A percentile compares a stretch with the other conserved stretches of the same genome.
Evolutionary conservation across 2,329 filamentous ascomycete species (phyloP).

Genomic region (Aspergillus cejpii): DNA sequence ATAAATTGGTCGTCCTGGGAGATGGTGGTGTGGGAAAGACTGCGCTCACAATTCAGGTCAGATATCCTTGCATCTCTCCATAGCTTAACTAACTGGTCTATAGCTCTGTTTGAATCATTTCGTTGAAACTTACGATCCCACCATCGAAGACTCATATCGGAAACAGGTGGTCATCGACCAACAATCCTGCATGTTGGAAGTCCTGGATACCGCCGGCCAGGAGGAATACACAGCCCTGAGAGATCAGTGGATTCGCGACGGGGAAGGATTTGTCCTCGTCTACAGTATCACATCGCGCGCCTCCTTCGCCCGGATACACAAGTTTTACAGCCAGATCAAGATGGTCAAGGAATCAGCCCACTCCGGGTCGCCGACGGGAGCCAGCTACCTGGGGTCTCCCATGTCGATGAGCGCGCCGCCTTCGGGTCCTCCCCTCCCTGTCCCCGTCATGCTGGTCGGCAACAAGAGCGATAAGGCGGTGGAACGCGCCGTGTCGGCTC

Average conservation of each 20-base stretch:
- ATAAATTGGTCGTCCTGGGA: slow-evolving; percentile 91
- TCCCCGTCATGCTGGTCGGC: slow-evolving; percentile 95
- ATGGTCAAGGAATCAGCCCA: slow-evolving; percentile 81
- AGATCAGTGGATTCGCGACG: slow-evolving; percentile 97
- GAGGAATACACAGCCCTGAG: slow-evolving; percentile 96
- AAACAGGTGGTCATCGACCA: slow-evolving; percentile 78
- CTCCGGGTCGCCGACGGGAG: slow-evolving; percentile 49
- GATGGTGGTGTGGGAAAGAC: slow-evolving; percentile 94
- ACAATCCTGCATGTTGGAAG: slow-evolving; percentile 94
- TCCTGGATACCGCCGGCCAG: slow-evolving; percentile 93
- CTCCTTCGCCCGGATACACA: slow-evolving; percentile 89
- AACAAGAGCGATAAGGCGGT: slow-evolving; percentile 98
- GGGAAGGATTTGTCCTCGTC: slow-evolving; percentile 93
- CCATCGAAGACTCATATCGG: slow-evolving; percentile 62
- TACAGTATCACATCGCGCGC: slow-evolving; percentile 98
- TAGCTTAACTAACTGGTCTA: no score
- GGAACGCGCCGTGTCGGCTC: slow-evolving; percentile 91
- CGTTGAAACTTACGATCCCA: slow-evolving; percentile 77
- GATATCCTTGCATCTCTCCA: slow-evolving; percentile 11
- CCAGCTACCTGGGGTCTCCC: slow-evolving; percentile 46
- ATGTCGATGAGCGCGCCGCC: slow-evolving; percentile 45
- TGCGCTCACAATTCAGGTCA: slow-evolving; percentile 75
- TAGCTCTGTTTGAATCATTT: slow-evolving; percentile 96
- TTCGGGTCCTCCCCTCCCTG: slow-evolving; percentile 52
- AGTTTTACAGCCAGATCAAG: slow-evolving; percentile 95